phyloP scores from a whole-genome alignment of 2,329 filamentous ascomycete genomes.

The Aspergillus sp. region DNA sequence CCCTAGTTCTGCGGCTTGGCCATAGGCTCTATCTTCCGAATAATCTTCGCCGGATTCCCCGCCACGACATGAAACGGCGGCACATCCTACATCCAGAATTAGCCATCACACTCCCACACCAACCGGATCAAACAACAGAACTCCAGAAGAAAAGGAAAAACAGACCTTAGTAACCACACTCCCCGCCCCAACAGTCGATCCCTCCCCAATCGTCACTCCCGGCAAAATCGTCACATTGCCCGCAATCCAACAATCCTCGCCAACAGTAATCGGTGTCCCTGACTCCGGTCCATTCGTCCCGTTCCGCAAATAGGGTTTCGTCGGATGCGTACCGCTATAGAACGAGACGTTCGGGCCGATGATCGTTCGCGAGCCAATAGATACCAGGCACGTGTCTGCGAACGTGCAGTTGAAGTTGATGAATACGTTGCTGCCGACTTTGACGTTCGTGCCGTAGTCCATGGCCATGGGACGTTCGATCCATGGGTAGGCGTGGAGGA shows the following conservation, averaged over 20 bases:
- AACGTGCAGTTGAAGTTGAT: constrained; percentile 73
- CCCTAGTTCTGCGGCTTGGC: neutral
- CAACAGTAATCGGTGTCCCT: constrained; percentile 70
- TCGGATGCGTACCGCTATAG: neutral
- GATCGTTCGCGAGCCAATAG: neutral
- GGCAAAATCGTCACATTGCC: constrained; percentile 70
- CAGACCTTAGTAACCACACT: constrained; percentile 63
- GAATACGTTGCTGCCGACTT: constrained; percentile 68
- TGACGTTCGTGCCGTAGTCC: constrained; percentile 75
- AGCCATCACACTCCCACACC: neutral
- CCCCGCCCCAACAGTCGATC: constrained; percentile 71
- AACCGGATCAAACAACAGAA: too few relatives aligned
- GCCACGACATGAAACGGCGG: constrained; percentile 36
- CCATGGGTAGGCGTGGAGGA: constrained; percentile 17
- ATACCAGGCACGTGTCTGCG: constrained; percentile 71
- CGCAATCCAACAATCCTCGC: constrained; percentile 77
- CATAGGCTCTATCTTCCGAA: constrained; percentile 10
- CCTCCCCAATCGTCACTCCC: constrained; percentile 73
- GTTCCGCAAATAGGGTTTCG: neutral
- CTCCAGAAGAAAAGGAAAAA: neutral
- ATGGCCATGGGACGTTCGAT: constrained; percentile 63
- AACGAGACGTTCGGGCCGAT: neutral
- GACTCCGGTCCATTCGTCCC: constrained; percentile 63
- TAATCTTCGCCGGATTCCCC: constrained; percentile 36
- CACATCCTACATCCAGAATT: constrained; percentile 26